Evolutionary conservation across 129 eudicot genomes (phyloP).

Genomic region (Oenanthe sinensis): DNA sequence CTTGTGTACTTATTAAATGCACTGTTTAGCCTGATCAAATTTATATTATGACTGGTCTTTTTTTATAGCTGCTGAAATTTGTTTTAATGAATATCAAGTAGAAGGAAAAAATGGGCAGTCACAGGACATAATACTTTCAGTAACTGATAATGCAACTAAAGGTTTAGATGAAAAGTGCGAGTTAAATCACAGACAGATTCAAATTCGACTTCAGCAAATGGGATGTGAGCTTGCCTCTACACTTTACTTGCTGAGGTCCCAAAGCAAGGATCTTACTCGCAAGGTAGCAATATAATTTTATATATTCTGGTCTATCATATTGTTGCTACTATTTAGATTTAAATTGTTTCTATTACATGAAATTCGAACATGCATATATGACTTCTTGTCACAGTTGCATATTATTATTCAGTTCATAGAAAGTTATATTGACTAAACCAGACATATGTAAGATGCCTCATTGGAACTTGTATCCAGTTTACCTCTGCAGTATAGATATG

Average conservation of each 20-base stretch:
- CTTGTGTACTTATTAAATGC: background rate
- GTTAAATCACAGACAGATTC: constrained; percentile 21
- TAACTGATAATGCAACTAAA: constrained; percentile 10
- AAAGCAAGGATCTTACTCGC: constrained; percentile 17
- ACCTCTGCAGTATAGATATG: background rate
- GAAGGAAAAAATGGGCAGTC: constrained; percentile 14
- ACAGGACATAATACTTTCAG: constrained; percentile 15
- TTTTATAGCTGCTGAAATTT: constrained; percentile 66
- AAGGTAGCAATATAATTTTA: constrained; percentile 14
- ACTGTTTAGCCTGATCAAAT: background rate
- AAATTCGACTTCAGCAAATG: constrained; percentile 54
- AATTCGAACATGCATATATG: background rate
- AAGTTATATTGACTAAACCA: background rate
- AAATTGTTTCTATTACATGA: background rate
- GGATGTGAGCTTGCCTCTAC: constrained; percentile 57
- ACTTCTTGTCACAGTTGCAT: background rate
- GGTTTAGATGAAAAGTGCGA: constrained; percentile 13
- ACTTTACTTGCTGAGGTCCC: constrained; percentile 45
- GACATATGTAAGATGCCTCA: background rate
- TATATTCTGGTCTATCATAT: background rate
- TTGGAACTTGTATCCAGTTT: background rate
- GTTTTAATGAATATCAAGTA: constrained; percentile 13
- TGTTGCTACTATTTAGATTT: background rate
- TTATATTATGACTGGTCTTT: background rate
- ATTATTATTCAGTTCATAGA: background rate